Percentiles rank a stretch among this genome's conserved stretches.
Conservation (phyloP, 306 rosid species). For the Arachis hypogaea region DNA sequence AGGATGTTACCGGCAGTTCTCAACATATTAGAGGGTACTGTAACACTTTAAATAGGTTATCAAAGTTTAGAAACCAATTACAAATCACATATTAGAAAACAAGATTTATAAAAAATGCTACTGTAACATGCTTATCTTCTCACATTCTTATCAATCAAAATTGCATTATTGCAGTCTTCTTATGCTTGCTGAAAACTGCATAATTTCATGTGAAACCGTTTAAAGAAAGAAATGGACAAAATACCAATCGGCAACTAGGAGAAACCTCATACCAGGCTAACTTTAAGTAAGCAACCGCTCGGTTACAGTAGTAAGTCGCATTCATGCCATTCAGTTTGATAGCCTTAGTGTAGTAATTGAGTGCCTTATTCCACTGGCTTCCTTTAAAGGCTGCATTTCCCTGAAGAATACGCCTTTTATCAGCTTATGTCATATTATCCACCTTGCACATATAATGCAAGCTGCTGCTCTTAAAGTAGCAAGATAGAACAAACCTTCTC, state of each 20-base stretch:
- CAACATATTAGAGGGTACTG: neutral
- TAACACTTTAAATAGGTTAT: neutral
- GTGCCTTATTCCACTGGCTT: slow-evolving; percentile 76
- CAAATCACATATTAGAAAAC: neutral
- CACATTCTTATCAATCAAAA: slow-evolving; percentile 83
- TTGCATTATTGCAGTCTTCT: slow-evolving; percentile 81
- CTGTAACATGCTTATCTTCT: slow-evolving; percentile 33
- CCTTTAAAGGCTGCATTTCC: slow-evolving; percentile 89
- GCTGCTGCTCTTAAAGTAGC: neutral
- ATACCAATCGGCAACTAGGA: slow-evolving; percentile 18
- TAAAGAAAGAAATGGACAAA: slow-evolving; percentile 30
- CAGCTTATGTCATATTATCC: slow-evolving; percentile 15
- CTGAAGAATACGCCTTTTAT: slow-evolving; percentile 45
- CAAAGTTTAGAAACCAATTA: neutral
- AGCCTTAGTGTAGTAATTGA: slow-evolving; percentile 74
- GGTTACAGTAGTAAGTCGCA: slow-evolving; percentile 76
- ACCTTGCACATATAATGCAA: neutral
- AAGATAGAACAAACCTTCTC: slow-evolving; percentile 67
- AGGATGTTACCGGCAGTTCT: slow-evolving; percentile 2
- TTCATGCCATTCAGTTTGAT: slow-evolving; percentile 62
- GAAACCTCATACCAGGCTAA: slow-evolving; percentile 69
- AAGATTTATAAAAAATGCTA: slow-evolving; percentile 7
- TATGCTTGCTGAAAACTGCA: slow-evolving; percentile 91
- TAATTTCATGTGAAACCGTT: slow-evolving; percentile 20
- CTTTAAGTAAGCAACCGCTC: slow-evolving; percentile 88